Evolutionary conservation across 345 rosid species (phyloP), one percentile per base, ranked within the genome.

Genomic region (Eucalyptus tenuipes): DNA sequence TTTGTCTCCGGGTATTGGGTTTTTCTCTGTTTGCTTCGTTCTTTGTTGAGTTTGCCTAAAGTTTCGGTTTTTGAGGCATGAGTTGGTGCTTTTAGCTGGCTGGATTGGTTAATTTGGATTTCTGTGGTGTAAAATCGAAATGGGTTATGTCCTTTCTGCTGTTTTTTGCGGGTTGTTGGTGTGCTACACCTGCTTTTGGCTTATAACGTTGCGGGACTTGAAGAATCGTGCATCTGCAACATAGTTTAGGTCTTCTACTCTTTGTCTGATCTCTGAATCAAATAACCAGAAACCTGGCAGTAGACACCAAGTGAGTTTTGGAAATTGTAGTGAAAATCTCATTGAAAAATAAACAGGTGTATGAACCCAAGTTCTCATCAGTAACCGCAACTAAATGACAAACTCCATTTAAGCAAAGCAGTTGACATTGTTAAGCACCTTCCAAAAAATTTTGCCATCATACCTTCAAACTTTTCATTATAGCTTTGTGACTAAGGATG

Each of bases 1-100:
- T 96, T 96, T 88, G 95, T 91, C 92, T 92, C 95, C 84, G 99
- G 99, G 99, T 96, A 16, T 37, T 10, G 13, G 71, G 71, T 59
- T 33, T 53, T 44, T 18, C 49, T 81, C 48, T 24, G 27, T 17
- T 84, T 17, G 29, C 59, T 89, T 7, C 8, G 31, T 87, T 80
- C 7, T 53, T 75, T 53, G 55, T 50, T 66, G 66, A 40, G 87
- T 86, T 49, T 86, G n/a, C 61, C 59, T 31, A 86, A 86, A 40
- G 55, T 86, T 49, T 85, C 55, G 86, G 53, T 55, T 86, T 37
- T 75, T 7, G 47, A 75, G 47, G 45, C 82, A 75, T 75, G 82
- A 20, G 27, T 75, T 20, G 82, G 82, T 37, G 82, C 82, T 20
- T 37, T 75, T 75, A 37, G 82, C 47, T 20, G 82, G 82, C 45